Evolutionary conservation across 2,329 filamentous ascomycete genomes (phyloP).

Genomic region (Aspergillus proliferans): DNA sequence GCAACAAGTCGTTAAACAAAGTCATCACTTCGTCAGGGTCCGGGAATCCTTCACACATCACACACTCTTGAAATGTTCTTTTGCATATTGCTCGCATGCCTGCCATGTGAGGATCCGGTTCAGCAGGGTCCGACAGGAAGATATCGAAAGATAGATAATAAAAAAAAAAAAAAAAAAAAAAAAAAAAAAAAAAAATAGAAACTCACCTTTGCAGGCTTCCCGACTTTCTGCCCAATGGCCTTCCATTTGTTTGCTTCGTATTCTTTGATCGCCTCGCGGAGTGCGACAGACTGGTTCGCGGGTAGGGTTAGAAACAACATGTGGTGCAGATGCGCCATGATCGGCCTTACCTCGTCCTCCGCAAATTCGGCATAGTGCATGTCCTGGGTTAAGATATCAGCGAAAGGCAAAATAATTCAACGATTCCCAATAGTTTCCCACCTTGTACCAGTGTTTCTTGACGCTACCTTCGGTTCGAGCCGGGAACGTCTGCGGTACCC

Average conservation of each 20-base stretch:
- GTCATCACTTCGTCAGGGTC: conserved; percentile 30
- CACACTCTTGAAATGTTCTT: conserved; percentile 70
- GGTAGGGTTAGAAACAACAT: neutral
- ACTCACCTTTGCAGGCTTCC: conserved; percentile 86
- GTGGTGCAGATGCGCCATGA: neutral
- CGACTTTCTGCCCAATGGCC: conserved; percentile 89
- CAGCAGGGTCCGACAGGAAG: conserved; percentile 7
- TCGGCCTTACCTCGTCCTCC: conserved; percentile 63
- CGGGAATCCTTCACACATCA: conserved; percentile 29
- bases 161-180: conserved; percentile 3
- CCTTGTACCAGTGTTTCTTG: conserved; percentile 99
- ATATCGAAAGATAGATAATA: conserved; percentile 6
- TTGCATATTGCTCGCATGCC: conserved; percentile 89
- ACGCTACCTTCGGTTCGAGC: conserved; percentile 92
- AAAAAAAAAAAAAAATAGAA: neutral
- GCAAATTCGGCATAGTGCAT: conserved; percentile 99
- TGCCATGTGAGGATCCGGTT: conserved; percentile 26
- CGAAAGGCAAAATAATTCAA: conserved; percentile 1
- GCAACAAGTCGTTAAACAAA: conserved; percentile 5
- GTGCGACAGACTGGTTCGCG: conserved; percentile 34
- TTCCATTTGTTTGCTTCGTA: conserved; percentile 99
- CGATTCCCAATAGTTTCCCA: conserved; percentile 33
- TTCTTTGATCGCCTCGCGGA: conserved; percentile 93
- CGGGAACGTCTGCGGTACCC: conserved; percentile 68
- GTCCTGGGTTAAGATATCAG: conserved; percentile 54